Base-by-base conservation (phyloP, 257 asterid genomes). In the Forsythia viridissima region DNA sequence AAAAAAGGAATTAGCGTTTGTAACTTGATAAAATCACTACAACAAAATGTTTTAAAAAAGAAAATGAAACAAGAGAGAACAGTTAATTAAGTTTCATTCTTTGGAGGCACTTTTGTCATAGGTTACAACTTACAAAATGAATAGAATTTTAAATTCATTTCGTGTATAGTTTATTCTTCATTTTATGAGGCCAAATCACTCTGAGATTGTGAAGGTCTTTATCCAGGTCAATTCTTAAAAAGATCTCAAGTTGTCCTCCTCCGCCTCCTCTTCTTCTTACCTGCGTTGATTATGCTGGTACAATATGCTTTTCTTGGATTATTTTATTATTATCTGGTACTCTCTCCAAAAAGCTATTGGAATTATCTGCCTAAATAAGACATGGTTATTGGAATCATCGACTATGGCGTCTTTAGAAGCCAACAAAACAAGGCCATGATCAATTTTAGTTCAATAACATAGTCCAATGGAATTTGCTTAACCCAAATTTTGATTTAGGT, bases 361-460 rank as follows among this genome's bases (percentile, higher is more conserved):
- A 61, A 40, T 52, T 42, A 75, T 77, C 69, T 13, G 41, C 51
- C 8, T 70, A 18, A 68, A 41, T 46, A 72, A 21, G 16, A 63
- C 76, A 67, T 68, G 12, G 70, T 71, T 48, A 40, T 70, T 36
- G 78, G 52, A 15, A 59, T 41, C 41, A 36, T 70, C 74, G 6
- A 16, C 74, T 13, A 71, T 42, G 71, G 70, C 43, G 74, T 84
- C 79, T 66, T 74, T 66, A 68, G 30, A 78, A 65, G n/a, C 71
- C 21, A 42, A 77, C 12, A 1, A 8, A 57, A 68, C 44, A 75
- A 67, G 5, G 40, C 21, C 38, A 40, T 0, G 34, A 30, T 67
- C n/a, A n/a, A 42, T 52, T 48, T 52, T 3, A 66, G 44, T 55
- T 13, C 34, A 30, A 30, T 1, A 30, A 30, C 34, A 30, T 41